Evolutionary conservation across 2,329 filamentous ascomycete species (phyloP).

Genomic region (Penicillium sp.): DNA sequence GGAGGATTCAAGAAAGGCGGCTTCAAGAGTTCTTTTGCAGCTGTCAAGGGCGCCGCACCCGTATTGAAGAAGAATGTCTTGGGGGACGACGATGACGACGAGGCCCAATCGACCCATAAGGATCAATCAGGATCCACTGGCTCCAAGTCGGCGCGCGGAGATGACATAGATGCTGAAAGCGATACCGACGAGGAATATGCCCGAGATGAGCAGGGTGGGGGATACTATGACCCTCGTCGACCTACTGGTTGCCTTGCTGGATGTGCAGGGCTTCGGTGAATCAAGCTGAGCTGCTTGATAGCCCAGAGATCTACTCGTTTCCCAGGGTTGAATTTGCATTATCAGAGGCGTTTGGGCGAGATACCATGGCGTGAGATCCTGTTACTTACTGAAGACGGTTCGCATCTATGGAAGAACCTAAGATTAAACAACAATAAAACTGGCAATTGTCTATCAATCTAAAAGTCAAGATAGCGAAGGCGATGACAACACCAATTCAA

Average conservation of each 20-base stretch:
- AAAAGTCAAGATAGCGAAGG: not conserved
- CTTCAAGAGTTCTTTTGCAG: constrained; percentile 74
- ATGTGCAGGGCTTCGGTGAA: constrained; percentile 31
- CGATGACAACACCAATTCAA: not conserved
- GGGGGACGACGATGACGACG: constrained; percentile 44
- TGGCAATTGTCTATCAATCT: constrained; percentile 20
- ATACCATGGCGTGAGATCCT: not conserved
- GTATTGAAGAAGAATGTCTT: constrained; percentile 40
- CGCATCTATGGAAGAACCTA: not conserved
- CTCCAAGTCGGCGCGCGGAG: constrained; percentile 3
- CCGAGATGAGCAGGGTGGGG: constrained; percentile 34
- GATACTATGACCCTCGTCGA: constrained; percentile 53
- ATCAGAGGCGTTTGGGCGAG: not conserved
- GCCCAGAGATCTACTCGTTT: not conserved
- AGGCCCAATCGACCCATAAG: constrained; percentile 26
- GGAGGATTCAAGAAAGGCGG: constrained; percentile 73
- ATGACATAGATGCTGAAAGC: constrained; percentile 59
- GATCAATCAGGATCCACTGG: constrained; percentile 1
- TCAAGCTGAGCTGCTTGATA: constrained; percentile 12
- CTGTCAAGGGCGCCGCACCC: constrained; percentile 45
- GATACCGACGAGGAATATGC: constrained; percentile 69
- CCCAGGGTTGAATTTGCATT: not conserved
- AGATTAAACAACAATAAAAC: not conserved
- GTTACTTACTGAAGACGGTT: not conserved
- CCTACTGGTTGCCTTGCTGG: constrained; percentile 51